Percentiles rank a stretch among this genome's conserved stretches.
phyloP scores from a whole-genome alignment of 495 filamentous ascomycete species.

The Parmelia sp. region DNA sequence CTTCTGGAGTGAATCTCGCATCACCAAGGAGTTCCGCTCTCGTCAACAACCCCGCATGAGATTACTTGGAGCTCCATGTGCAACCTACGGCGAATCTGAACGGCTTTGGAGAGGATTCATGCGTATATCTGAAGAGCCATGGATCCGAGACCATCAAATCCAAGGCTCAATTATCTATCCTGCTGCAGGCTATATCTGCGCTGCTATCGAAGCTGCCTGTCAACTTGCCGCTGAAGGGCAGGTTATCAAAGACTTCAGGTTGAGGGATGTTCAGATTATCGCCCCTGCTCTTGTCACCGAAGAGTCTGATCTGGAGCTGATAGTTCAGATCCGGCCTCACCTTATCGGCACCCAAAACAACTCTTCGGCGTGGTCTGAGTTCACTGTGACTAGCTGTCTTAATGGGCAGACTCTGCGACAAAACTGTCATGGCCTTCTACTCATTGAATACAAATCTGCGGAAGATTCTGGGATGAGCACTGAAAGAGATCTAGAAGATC shows the following conservation, averaged over 20 bases:
- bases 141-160: constrained; percentile 35
- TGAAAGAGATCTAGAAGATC: constrained; percentile 9
- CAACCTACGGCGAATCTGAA: constrained; percentile 22
- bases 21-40: constrained; percentile 25
- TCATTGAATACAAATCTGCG: constrained; percentile 12
- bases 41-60: constrained; percentile 20
- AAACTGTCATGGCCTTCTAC: constrained; percentile 20
- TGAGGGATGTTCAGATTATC: constrained; percentile 30
- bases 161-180: constrained; percentile 32
- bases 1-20: constrained; percentile 26
- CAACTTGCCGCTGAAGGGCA: constrained; percentile 23
- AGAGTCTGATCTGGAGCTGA: constrained; percentile 13
- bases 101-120: constrained; percentile 32
- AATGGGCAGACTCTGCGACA: constrained; percentile 13
- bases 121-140: constrained; percentile 30
- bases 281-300: constrained; percentile 24
- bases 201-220: constrained; percentile 37
- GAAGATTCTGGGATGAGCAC: background rate
- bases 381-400: constrained; percentile 12
- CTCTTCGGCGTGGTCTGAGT: constrained; percentile 18
- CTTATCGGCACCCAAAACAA: constrained; percentile 7
- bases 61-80: constrained; percentile 27
- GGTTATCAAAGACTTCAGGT: constrained; percentile 23
- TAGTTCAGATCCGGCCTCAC: constrained; percentile 17
- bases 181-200: constrained; percentile 34